Conservation (phyloP, 2,329 filamentous ascomycete species). For the Penicillium sp. region DNA sequence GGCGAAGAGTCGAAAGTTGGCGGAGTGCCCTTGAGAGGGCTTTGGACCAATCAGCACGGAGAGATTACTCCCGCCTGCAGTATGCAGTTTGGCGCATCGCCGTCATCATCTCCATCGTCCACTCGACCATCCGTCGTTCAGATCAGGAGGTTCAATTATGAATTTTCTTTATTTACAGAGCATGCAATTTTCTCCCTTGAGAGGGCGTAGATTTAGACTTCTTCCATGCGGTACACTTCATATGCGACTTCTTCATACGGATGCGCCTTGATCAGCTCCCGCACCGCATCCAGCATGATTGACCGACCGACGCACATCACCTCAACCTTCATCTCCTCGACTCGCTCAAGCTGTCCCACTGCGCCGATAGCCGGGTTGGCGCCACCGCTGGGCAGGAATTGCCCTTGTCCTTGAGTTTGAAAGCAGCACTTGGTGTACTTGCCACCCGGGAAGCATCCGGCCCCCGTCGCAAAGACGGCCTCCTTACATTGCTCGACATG, state of each 20-base stretch:
- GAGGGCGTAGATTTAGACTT: constrained; percentile 21
- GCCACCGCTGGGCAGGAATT: constrained; percentile 37
- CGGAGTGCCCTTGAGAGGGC: constrained; percentile 31
- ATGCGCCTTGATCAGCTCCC: constrained; percentile 39
- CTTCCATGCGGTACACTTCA: constrained; percentile 41
- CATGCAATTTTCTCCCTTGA: neutral
- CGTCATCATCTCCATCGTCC: neutral
- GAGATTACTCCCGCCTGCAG: constrained; percentile 29
- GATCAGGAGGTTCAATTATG: too few relatives aligned
- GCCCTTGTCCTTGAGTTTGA: constrained; percentile 35
- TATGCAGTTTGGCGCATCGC: neutral
- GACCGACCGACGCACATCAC: constrained; percentile 37
- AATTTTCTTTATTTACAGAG: neutral
- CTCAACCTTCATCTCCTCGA: constrained; percentile 41
- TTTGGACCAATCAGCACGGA: constrained; percentile 29
- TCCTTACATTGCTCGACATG: constrained; percentile 37
- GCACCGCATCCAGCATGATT: constrained; percentile 36
- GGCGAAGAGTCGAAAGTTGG: constrained; percentile 24
- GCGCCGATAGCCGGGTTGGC: constrained; percentile 39
- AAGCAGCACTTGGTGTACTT: constrained; percentile 40
- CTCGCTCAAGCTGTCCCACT: constrained; percentile 34
- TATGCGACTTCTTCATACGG: constrained; percentile 44
- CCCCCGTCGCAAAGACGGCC: constrained; percentile 39
- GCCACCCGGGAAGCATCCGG: constrained; percentile 37
- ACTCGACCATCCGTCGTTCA: too few relatives aligned